Conservation (phyloP, 2,329 filamentous ascomycete genomes). For the Diaporthe velutina region DNA sequence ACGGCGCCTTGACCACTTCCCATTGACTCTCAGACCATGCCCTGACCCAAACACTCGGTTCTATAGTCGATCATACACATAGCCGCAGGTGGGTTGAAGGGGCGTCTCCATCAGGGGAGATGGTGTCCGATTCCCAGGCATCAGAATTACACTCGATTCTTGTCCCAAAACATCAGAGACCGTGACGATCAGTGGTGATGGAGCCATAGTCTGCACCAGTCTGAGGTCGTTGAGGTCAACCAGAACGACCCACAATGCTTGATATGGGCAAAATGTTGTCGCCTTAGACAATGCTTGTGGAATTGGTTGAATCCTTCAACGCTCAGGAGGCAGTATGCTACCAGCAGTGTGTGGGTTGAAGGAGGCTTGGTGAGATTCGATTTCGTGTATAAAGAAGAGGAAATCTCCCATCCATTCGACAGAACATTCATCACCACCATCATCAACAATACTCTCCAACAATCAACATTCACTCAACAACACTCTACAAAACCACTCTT, state of each 20-base stretch:
- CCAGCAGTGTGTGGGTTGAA: background rate
- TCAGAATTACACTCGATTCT: background rate
- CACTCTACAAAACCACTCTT: background rate
- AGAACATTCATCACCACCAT: background rate
- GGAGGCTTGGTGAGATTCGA: background rate
- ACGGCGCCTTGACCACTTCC: background rate
- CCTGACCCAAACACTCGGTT: background rate
- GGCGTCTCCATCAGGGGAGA: background rate
- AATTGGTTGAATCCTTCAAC: background rate
- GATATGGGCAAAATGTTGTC: background rate
- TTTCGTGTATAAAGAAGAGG: constrained; percentile 6
- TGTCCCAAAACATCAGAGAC: background rate
- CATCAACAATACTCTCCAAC: background rate
- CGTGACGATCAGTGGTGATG: background rate
- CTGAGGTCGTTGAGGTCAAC: background rate
- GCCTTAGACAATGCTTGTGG: background rate
- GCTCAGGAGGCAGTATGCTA: background rate
- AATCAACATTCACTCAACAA: background rate
- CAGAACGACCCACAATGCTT: background rate
- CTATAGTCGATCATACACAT: background rate
- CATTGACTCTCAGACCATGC: background rate
- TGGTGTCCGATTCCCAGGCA: background rate
- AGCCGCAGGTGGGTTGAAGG: background rate
- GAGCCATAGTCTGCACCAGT: background rate
- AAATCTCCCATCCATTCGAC: background rate